Percentiles rank a stretch among this genome's conserved stretches.
These are phyloP conservation scores for Penicillium sp. DNA, from an alignment of 2,329 filamentous ascomycete species.

Conservation along the genomic window DNA sequence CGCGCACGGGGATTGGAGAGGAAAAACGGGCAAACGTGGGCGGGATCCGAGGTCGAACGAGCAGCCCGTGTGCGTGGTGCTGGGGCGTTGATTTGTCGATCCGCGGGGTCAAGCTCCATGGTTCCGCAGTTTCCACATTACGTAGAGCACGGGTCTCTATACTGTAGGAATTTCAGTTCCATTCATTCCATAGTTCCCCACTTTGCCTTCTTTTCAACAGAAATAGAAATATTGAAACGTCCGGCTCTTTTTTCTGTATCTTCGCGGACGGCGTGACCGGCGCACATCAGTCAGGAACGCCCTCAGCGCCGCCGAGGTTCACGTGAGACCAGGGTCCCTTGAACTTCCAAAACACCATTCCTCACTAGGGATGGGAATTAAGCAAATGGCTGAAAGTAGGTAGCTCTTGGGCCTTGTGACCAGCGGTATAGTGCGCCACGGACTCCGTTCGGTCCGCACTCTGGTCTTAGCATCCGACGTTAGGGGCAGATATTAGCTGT, in stretches of 20 bases:
- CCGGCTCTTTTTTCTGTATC: not conserved
- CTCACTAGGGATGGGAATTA: not conserved
- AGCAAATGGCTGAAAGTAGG: not conserved
- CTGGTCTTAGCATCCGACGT: not conserved
- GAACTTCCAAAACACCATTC: not conserved
- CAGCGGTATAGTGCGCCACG: not conserved
- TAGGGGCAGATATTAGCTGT: not conserved
- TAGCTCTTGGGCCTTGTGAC: not conserved
- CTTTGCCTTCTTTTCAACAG: no score
- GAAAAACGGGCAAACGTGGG: not conserved
- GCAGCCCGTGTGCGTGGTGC: slow-evolving; percentile 17
- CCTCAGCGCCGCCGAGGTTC: not conserved
- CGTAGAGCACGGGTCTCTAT: not conserved
- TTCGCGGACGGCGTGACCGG: not conserved
- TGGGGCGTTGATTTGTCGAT: slow-evolving; percentile 25
- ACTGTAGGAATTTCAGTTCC: not conserved
- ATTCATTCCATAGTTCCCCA: not conserved
- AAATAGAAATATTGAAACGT: not conserved
- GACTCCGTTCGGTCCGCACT: not conserved
- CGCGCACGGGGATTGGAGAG: not conserved
- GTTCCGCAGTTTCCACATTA: slow-evolving; percentile 3
- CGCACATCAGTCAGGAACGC: not conserved
- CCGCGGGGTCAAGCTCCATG: slow-evolving; percentile 9
- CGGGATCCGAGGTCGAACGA: slow-evolving; percentile 3
- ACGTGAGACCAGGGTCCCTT: not conserved